phyloP scores from a whole-genome alignment of 2,329 filamentous ascomycete genomes.

The Stromatinia cepivora region DNA sequence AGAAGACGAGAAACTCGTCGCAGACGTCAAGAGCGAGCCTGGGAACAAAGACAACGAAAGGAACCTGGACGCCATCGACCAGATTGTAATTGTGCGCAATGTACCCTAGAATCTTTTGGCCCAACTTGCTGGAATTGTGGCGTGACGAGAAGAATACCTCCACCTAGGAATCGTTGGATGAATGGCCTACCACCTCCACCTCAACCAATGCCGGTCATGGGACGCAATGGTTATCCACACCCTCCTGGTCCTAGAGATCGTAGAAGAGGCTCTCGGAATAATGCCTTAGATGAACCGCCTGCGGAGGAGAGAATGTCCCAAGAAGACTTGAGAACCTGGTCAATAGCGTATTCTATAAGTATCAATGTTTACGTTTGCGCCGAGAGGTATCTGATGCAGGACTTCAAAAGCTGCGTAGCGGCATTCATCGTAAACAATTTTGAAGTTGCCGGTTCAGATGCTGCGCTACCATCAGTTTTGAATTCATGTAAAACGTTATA shows the following conservation, averaged over 20 bases:
- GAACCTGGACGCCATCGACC: conserved; percentile 49
- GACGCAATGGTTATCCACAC: conserved; percentile 29
- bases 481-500: conserved; percentile 47
- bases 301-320: conserved; percentile 41
- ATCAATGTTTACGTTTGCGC: conserved; percentile 53
- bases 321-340: conserved; percentile 51
- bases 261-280: conserved; percentile 29
- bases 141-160: conserved; percentile 39
- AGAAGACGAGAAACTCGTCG: conserved; percentile 42
- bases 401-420: conserved; percentile 48
- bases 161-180: conserved; percentile 31
- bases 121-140: conserved; percentile 48
- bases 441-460: conserved; percentile 38
- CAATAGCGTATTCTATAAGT: conserved; percentile 49
- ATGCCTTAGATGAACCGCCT: conserved; percentile 28
- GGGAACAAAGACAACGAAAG: conserved; percentile 46
- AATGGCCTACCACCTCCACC: conserved; percentile 28
- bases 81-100: conserved; percentile 48
- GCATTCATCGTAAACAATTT: conserved; percentile 48
- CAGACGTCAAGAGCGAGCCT: conserved; percentile 43
- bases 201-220: conserved; percentile 29
- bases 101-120: conserved; percentile 40
- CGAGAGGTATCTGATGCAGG: conserved; percentile 50
- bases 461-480: conserved; percentile 43
- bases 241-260: conserved; percentile 28